phyloP scores from a whole-genome alignment of 106 monocot species.

The Hemerocallis citrina region DNA sequence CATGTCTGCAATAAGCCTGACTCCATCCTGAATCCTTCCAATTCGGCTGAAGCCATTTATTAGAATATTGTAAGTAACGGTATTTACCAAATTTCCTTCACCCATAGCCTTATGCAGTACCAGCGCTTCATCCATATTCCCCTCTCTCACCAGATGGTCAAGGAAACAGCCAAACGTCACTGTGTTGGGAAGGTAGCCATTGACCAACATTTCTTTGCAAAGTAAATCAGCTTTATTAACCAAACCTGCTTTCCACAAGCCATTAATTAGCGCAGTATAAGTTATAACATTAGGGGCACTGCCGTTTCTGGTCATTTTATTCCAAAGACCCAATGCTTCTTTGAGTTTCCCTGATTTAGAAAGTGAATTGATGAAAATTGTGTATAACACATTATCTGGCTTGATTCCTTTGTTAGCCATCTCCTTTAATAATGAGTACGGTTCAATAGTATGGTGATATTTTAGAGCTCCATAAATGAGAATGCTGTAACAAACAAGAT shows the following conservation, averaged over 20 bases:
- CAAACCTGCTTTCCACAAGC: slow-evolving; percentile 66
- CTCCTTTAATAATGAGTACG: slow-evolving; percentile 31
- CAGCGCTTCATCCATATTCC: slow-evolving; percentile 54
- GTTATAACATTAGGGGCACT: slow-evolving; percentile 53
- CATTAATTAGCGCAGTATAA: slow-evolving; percentile 55
- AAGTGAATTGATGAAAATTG: slow-evolving; percentile 59
- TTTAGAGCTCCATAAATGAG: slow-evolving; percentile 54
- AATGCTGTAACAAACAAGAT: slow-evolving; percentile 69
- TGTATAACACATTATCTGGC: slow-evolving; percentile 56
- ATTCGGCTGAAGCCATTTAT: slow-evolving; percentile 58
- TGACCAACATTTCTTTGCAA: slow-evolving; percentile 70
- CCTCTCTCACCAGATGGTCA: slow-evolving; percentile 45
- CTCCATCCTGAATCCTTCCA: slow-evolving; percentile 50
- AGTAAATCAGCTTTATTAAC: slow-evolving; percentile 45
- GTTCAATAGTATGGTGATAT: slow-evolving; percentile 14
- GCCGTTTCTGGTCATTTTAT: slow-evolving; percentile 46
- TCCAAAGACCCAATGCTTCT: slow-evolving; percentile 47
- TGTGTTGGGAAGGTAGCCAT: slow-evolving; percentile 43
- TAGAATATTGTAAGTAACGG: slow-evolving; percentile 65
- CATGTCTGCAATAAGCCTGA: slow-evolving; percentile 46
- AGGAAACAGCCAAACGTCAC: slow-evolving; percentile 71
- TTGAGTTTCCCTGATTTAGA: slow-evolving; percentile 33
- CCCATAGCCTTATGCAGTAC: slow-evolving; percentile 53
- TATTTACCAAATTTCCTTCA: slow-evolving; percentile 31
- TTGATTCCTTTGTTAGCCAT: slow-evolving; percentile 55